phyloP scores from a whole-genome alignment of 495 filamentous ascomycete genomes.

The Corynascus novoguineensis region DNA sequence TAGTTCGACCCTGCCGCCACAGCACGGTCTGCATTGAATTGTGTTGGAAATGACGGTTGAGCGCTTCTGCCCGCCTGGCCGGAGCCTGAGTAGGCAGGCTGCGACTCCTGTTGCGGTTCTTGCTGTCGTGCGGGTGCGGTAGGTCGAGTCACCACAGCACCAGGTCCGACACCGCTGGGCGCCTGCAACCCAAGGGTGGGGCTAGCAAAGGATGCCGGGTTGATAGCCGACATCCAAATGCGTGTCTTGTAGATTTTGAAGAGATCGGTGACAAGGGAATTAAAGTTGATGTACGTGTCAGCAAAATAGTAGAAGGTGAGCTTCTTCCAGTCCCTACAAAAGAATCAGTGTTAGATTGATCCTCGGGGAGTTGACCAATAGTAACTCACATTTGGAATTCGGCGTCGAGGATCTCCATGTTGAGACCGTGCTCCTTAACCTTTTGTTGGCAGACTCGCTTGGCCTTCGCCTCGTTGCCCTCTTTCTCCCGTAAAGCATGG shows the following conservation, averaged over 20 bases:
- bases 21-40: slow-evolving; percentile 36
- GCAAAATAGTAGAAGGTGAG: slow-evolving; percentile 98
- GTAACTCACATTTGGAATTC: slow-evolving; percentile 91
- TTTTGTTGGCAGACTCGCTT: slow-evolving; percentile 95
- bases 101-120: slow-evolving; percentile 41
- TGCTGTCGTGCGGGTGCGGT: slow-evolving; percentile 44
- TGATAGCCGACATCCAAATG: slow-evolving; percentile 99
- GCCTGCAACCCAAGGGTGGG: slow-evolving; percentile 65
- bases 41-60: slow-evolving; percentile 32
- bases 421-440: slow-evolving; percentile 85
- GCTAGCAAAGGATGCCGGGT: slow-evolving; percentile 94
- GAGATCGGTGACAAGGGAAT: slow-evolving; percentile 89
- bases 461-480: slow-evolving; percentile 95
- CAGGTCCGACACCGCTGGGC: slow-evolving; percentile 57
- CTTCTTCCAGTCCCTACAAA: slow-evolving; percentile 90
- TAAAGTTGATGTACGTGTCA: slow-evolving; percentile 98
- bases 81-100: slow-evolving; percentile 32
- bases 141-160: slow-evolving; percentile 47
- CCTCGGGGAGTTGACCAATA: slow-evolving; percentile 49
- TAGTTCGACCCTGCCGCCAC: slow-evolving; percentile 32
- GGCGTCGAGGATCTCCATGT: slow-evolving; percentile 99
- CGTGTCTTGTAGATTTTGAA: slow-evolving; percentile 99
- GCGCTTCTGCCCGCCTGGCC: slow-evolving; percentile 35
- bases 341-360: slow-evolving; percentile 29
- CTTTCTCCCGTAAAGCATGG: slow-evolving; percentile 79